Evolutionary conservation across 169 alveolate genomes (phyloP).

Genomic region (Perkinsus chesapeaki): DNA sequence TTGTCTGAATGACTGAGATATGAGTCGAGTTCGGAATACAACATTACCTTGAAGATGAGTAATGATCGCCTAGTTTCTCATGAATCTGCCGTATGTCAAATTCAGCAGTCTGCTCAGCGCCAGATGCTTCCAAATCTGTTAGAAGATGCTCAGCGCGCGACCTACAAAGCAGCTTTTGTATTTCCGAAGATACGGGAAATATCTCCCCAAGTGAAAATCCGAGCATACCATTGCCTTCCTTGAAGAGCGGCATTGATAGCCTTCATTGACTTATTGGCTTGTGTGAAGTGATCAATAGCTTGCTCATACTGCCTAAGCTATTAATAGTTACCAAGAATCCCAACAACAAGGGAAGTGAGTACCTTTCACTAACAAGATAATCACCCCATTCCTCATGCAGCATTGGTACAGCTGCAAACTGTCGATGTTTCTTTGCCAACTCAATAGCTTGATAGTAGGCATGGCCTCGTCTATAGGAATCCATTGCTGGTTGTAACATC

Average conservation of each 20-base stretch:
- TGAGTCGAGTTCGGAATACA: background rate
- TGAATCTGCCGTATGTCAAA: background rate
- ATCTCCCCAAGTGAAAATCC: background rate
- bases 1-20: background rate
- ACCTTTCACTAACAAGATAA: conserved; percentile 34
- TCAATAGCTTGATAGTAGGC: conserved; percentile 72
- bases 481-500: conserved; percentile 64
- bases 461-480: conserved; percentile 45
- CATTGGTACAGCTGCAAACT: conserved; percentile 41
- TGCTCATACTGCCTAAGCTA: conserved; percentile 65
- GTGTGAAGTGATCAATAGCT: conserved; percentile 79
- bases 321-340: no score
- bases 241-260: conserved; percentile 87
- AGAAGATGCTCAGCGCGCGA: conserved; percentile 66
- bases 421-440: conserved; percentile 65
- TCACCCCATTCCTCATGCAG: conserved; percentile 90
- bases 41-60: background rate
- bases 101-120: background rate
- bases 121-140: conserved; percentile 9
- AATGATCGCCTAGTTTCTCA: background rate
- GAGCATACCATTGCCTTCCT: conserved; percentile 80
- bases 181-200: background rate
- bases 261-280: conserved; percentile 73
- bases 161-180: background rate
- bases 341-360: background rate